Percentiles rank a stretch among this genome's conserved stretches.
Evolutionary conservation across 1,139 yeast species (phyloP).

Genomic region (Debaryomycetaceae sp.): DNA sequence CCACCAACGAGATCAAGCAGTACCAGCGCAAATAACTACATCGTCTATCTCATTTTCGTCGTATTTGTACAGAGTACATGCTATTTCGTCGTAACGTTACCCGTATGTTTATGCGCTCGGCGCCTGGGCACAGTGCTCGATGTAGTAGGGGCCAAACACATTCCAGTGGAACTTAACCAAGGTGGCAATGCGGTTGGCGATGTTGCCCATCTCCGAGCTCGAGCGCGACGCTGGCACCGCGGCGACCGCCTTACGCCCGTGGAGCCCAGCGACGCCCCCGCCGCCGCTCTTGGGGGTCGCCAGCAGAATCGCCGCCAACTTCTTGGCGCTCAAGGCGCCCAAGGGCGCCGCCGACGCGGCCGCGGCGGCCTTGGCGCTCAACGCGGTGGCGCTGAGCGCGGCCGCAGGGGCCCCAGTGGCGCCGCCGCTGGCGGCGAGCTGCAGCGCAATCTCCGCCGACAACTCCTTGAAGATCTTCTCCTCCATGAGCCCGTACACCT

Average conservation of each 20-base stretch:
- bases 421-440: constrained; percentile 11
- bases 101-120: constrained; percentile 1
- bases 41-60: not conserved
- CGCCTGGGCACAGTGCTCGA: constrained; percentile 17
- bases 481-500: constrained; percentile 76
- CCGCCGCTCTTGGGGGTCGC: constrained; percentile 4
- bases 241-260: constrained; percentile 7
- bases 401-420: constrained; percentile 4
- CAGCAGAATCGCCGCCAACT: constrained; percentile 2
- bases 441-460: constrained; percentile 26
- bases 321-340: constrained; percentile 9
- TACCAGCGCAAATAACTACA: constrained; percentile 4
- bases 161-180: constrained; percentile 69
- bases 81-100: constrained; percentile 1
- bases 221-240: constrained; percentile 7
- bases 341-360: constrained; percentile 13
- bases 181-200: constrained; percentile 51
- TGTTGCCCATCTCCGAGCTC: constrained; percentile 41
- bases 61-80: constrained; percentile 1
- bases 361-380: constrained; percentile 11
- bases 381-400: constrained; percentile 5
- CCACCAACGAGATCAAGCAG: constrained; percentile 3
- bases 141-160: constrained; percentile 59
- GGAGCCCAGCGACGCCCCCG: not conserved
- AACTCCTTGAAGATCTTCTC: constrained; percentile 55